Conservation (phyloP, 2,329 filamentous ascomycete species). For the Aspergillus novoparasiticus region DNA sequence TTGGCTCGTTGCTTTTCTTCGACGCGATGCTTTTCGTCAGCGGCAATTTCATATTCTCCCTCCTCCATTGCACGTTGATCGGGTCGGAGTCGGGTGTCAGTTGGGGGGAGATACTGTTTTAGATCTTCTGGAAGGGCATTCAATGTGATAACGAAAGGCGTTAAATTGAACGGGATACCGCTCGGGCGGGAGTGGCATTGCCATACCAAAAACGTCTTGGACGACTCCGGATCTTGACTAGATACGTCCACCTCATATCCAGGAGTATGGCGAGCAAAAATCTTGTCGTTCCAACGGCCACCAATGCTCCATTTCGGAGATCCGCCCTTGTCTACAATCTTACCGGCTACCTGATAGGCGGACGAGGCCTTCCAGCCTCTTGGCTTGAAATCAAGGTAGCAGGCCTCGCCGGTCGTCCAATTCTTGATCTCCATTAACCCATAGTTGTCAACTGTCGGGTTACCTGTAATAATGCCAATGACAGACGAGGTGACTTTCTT, state of each 20-base stretch:
- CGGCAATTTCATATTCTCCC: constrained; percentile 92
- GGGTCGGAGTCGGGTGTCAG: constrained; percentile 87
- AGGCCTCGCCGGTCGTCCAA: constrained; percentile 92
- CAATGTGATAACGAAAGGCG: constrained; percentile 90
- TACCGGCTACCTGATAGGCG: constrained; percentile 84
- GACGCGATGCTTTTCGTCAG: constrained; percentile 88
- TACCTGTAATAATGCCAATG: constrained; percentile 97
- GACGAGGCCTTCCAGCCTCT: constrained; percentile 94
- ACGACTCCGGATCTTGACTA: constrained; percentile 60
- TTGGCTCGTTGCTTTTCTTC: constrained; percentile 87
- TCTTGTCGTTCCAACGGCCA: constrained; percentile 94
- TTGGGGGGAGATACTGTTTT: constrained; percentile 76
- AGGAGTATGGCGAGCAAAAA: constrained; percentile 90
- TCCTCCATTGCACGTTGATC: constrained; percentile 99
- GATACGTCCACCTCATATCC: constrained; percentile 72
- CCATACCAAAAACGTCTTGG: constrained; percentile 87
- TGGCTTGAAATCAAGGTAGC: constrained; percentile 86
- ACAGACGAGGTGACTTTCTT: constrained; percentile 98
- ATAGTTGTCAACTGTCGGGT: constrained; percentile 96
- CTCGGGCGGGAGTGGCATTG: constrained; percentile 78
- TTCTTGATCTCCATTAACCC: constrained; percentile 97
- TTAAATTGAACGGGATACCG: constrained; percentile 94
- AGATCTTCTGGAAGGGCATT: constrained; percentile 91
- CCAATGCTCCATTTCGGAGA: constrained; percentile 85
- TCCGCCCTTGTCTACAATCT: constrained; percentile 78